These are phyloP conservation scores for Phragmites australis DNA, from an alignment of 176 grass and related monocot genomes.

Conservation along the genomic window DNA sequence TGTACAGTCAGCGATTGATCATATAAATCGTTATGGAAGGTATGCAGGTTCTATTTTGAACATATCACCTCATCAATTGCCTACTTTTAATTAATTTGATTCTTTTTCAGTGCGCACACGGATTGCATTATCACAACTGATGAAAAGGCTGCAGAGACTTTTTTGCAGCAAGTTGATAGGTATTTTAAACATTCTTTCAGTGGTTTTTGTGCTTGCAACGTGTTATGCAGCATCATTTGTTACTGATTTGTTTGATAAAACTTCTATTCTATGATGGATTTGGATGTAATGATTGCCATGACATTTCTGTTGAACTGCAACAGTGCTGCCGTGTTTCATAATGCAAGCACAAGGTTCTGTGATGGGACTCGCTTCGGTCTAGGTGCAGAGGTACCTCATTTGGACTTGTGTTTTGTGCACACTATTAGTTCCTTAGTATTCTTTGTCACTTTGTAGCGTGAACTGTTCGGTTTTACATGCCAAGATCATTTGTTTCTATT, in stretches of 20 bases:
- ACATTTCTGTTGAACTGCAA: constrained; percentile 29
- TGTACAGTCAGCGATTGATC: constrained; percentile 76
- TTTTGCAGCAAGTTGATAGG: constrained; percentile 95
- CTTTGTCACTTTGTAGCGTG: not conserved
- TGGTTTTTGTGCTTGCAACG: not conserved
- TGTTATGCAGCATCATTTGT: not conserved
- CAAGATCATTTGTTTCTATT: not conserved
- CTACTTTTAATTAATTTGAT: not conserved
- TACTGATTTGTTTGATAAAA: not conserved
- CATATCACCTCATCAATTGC: not conserved
- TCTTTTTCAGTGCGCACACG: constrained; percentile 75
- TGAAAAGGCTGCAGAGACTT: constrained; percentile 60
- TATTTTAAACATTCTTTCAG: constrained; percentile 28
- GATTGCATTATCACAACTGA: constrained; percentile 89
- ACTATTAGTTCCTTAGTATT: not conserved
- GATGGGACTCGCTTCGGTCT: constrained; percentile 95
- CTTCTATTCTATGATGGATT: not conserved
- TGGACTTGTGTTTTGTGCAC: not conserved
- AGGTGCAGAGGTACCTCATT: constrained; percentile 78
- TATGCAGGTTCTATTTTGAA: constrained; percentile 24
- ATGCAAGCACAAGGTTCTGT: constrained; percentile 96
- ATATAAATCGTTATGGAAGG: constrained; percentile 96
- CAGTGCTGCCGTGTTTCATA: constrained; percentile 97
- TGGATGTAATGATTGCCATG: not conserved
- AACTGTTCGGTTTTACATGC: not conserved